phyloP scores from a whole-genome alignment of 495 filamentous ascomycete genomes.

The Cercophora scortea region DNA sequence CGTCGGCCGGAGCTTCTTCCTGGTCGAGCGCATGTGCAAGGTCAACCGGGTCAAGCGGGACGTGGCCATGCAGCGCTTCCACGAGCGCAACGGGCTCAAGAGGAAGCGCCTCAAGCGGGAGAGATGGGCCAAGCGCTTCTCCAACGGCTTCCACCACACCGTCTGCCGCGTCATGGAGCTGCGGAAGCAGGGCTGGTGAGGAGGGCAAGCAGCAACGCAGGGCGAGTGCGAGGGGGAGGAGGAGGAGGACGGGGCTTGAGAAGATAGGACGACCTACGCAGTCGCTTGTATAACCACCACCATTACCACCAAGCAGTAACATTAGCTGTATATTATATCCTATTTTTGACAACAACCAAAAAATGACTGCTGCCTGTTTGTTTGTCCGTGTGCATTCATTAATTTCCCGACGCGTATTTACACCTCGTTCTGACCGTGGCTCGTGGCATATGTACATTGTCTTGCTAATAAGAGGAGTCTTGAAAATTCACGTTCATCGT shows the following conservation, averaged over 20 bases:
- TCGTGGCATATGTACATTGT: background rate
- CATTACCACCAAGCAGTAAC: background rate
- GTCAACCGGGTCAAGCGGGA: constrained; percentile 48
- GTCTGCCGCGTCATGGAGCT: constrained; percentile 55
- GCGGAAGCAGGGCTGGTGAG: constrained; percentile 66
- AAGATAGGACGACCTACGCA: too few species aligned
- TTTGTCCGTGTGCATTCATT: background rate
- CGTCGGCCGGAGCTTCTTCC: constrained; percentile 44
- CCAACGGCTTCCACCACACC: constrained; percentile 52
- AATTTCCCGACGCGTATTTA: too few species aligned
- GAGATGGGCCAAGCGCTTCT: constrained; percentile 61
- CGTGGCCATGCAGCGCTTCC: constrained; percentile 46
- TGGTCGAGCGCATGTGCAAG: constrained; percentile 34
- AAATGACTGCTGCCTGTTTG: background rate
- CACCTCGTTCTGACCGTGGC: too few species aligned
- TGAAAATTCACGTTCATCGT: too few species aligned
- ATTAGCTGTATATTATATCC: background rate
- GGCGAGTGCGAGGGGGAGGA: too few species aligned
- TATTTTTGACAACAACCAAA: background rate
- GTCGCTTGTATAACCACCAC: background rate
- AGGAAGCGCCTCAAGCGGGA: constrained; percentile 60
- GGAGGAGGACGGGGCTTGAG: background rate
- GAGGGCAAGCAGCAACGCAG: background rate
- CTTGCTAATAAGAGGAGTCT: background rate
- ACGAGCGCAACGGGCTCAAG: constrained; percentile 66